Base-by-base conservation (phyloP, 768 basidiomycete genomes). In the Rhizopogon salebrosus region DNA sequence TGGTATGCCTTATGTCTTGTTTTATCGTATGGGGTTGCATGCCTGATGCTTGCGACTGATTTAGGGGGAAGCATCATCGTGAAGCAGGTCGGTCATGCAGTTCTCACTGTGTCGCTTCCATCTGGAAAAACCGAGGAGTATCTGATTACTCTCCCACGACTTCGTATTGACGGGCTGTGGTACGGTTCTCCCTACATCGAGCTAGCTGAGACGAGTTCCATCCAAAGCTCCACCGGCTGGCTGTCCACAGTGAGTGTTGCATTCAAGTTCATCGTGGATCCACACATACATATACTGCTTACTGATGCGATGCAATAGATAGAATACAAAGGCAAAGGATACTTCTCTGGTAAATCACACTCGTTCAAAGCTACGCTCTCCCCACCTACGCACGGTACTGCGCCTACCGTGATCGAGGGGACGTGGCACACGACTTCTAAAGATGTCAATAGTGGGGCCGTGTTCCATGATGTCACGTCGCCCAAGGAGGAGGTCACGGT, bases 281-380 rank as follows among this genome's bases (percentile, higher is more conserved):
- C n/a, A n/a, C n/a, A n/a, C n/a, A 14, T 2, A 5, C 7, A 37
- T 41, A n/a, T 23, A 2, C 22, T 41, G 36, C 58, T 75, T 57
- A 72, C 79, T 48, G 72, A 71, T 27, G 70, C 72, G 11, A n/a
- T 11, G 69, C 67, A 63, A n/a, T 59, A 78, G 66, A 85, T 98
- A 67, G 92, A 95, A 59, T 98, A 95, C 78, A 92, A 93, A 65
- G 95, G 95, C 69, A 92, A 92, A 64, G 95, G 95, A 24, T 98
- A 95, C 73, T 92, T 98, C 67, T 82, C 84, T 34, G 95, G 95
- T 51, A 95, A 93, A 68, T 83, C 91, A 3, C 95, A 99, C 72
- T 76, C 84, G 3, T 97, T 94, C 82, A 95, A 93, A 69, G 92
- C 95, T 9, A 76, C 76, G 1, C 67, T 92, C n/a, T 66, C 77